Evolutionary conservation across 805 yeast species (phyloP), one percentile per base, ranked within the genome.

Genomic region (Cephaloascus albidus): DNA sequence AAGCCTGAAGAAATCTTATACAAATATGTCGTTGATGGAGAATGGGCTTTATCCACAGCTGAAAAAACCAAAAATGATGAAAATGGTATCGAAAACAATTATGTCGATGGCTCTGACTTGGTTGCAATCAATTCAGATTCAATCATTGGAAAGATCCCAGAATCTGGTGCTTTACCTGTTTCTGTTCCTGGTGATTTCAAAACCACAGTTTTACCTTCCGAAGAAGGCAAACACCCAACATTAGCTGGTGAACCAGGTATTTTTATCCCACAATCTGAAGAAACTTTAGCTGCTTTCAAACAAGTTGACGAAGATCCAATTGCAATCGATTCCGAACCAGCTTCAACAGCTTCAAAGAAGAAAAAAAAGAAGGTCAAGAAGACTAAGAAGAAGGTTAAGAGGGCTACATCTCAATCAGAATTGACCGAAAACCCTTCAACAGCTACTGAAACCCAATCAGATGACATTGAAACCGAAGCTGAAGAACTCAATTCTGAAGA

Each of bases 211-310:
- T 40, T 72, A 58, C 78, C 79, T 35, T 54, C 68, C 3, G 44
- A 54, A 20, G 75, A 70, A 45, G 68, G 65, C 19, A 40, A 58
- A 37, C 69, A 69, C 37, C 61, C 63, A 42, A 56, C 70, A 6
- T 49, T 71, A 40, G 46, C 66, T 30, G 84, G 86, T 37, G 89
- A 83, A 52, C 87, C 93, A 20, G 95, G 95, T 36, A 70, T 84
- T 43, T 72, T 65, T 31, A 55, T 83, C 47, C 90, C 90, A 36
- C 51, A 63, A 33, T 72, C 83, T 52, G 71, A 85, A 16, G 72
- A 70, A 35, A 70, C 76, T n/a, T 74, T 85, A 50, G 65, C 73
- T 43, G 95, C 78, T 37, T 82, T 87, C 52, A 58, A 61, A 36
- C 72, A 77, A 47, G 68, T 78, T 18, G 63, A 74, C 43, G 68